A percentile compares a stretch with the other conserved stretches of the same genome.
phyloP scores from a whole-genome alignment of 345 rosid genomes.

The Rhodomyrtus tomentosa region DNA sequence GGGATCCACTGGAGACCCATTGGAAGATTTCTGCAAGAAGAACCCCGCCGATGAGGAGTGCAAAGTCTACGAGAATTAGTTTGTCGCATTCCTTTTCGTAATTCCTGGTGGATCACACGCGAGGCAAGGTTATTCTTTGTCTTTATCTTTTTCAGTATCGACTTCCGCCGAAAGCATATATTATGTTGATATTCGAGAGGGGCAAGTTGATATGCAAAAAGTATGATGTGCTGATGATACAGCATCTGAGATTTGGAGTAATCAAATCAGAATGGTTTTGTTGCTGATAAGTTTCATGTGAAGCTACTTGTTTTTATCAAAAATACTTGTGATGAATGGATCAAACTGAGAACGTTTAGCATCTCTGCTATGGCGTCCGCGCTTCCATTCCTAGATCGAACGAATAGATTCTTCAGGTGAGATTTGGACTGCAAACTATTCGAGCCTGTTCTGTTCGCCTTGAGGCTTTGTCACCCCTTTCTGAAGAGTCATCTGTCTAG shows the following conservation, averaged over 20 bases:
- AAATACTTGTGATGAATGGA: not conserved
- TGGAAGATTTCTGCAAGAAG: constrained; percentile 89
- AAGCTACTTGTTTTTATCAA: not conserved
- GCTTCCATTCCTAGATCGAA: not conserved
- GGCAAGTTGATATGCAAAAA: not conserved
- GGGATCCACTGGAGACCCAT: constrained; percentile 70
- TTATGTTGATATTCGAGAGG: not conserved
- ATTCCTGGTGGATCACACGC: not conserved
- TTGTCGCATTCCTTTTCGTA: not conserved
- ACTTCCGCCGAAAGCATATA: not conserved
- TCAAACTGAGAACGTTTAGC: not conserved
- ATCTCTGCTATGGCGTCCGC: not conserved
- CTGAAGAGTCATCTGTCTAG: not conserved
- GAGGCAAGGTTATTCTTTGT: not conserved
- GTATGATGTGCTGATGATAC: not conserved
- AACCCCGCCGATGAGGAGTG: constrained; percentile 85
- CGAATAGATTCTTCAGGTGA: not conserved
- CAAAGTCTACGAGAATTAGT: constrained; percentile 78
- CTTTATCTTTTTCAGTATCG: not conserved
- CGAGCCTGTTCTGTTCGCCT: not conserved
- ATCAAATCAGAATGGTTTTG: not conserved
- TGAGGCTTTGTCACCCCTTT: not conserved
- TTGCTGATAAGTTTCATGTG: not conserved
- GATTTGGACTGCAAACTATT: not conserved
- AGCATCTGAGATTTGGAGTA: not conserved